phyloP scores from a whole-genome alignment of 2,329 filamentous ascomycete genomes.

The Leptographium lundbergii region DNA sequence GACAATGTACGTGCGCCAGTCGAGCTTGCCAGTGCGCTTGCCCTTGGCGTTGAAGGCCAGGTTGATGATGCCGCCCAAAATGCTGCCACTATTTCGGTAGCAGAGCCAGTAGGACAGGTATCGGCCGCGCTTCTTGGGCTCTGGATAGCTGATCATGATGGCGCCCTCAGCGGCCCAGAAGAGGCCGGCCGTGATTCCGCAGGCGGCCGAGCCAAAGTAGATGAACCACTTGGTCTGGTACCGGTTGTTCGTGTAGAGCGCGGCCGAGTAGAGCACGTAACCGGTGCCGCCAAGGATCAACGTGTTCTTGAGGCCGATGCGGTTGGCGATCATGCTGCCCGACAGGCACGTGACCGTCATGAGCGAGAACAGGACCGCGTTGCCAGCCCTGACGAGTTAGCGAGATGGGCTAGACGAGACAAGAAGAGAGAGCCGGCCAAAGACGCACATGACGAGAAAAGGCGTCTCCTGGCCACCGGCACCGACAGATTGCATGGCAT shows the following conservation, averaged over 20 bases:
- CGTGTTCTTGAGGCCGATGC: constrained; percentile 26
- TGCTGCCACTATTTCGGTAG: no score
- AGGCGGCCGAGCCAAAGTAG: constrained; percentile 27
- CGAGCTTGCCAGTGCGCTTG: no score
- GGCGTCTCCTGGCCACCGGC: constrained; percentile 23
- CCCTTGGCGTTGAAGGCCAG: no score
- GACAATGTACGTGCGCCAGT: no score
- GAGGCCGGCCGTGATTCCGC: constrained; percentile 24
- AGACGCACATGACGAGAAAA: constrained; percentile 21
- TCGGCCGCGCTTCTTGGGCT: no score
- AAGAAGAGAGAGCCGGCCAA: not conserved
- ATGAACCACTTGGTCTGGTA: constrained; percentile 31
- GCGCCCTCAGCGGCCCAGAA: constrained; percentile 57
- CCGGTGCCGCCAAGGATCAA: constrained; percentile 30
- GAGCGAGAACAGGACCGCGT: no score
- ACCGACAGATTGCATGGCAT: constrained; percentile 20
- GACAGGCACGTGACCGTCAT: no score
- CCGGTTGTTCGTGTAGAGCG: constrained; percentile 30
- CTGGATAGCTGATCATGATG: constrained; percentile 60
- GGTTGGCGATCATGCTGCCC: no score
- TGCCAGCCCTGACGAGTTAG: no score
- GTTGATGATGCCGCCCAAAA: no score
- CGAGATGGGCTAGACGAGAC: no score
- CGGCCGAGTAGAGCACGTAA: constrained; percentile 30
- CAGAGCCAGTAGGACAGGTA: no score